Base-by-base conservation (phyloP, 208 protist genomes). In the Trypanosoma grayi region DNA sequence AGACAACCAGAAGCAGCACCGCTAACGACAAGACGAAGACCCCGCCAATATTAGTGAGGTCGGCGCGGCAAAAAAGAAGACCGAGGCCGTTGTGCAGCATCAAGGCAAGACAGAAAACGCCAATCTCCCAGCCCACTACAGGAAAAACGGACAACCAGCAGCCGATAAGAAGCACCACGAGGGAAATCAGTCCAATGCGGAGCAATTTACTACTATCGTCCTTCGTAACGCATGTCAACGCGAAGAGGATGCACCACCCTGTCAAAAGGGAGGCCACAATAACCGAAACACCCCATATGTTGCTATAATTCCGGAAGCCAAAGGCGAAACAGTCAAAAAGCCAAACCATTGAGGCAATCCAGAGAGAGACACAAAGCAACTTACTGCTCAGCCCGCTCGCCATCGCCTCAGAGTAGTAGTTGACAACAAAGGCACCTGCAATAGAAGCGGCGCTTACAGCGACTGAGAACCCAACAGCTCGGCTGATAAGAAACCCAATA, bases 401-500 rank as follows among this genome's bases (percentile, higher is more conserved):
- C n/a, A 79, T 6, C 44, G 59, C 63, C 31, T 82, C 70, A 7
- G 76, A 77, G 66, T 77, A 92, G 70, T 83, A 87, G 50, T 83
- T 75, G 28, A 86, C 72, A 7, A 66, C 60, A 44, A 80, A 87
- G 37, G 73, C 78, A 20, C 75, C 70, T n/a, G 61, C 53, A 24
- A 87, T 39, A 27, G 76, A 27, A 14, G 57, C 61, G 0, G 40
- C 50, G 14, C 83, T 54, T 4, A 63, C 47, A 4, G 44, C 47
- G 11, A 74, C 67, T 52, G 75, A 80, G 25, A 89, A 65, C 6
- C 51, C 53, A 36, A 89, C 66, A 20, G 75, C 70, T 39, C 68
- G 73, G 60, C 82, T 90, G 44, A 90, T 79, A 20, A 92, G 62
- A 59, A 89, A 92, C 46, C 56, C 75, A 39, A 83, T 77, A 20